phyloP scores from a whole-genome alignment of 2,329 filamentous ascomycete species.

The Colletotrichum sp. region DNA sequence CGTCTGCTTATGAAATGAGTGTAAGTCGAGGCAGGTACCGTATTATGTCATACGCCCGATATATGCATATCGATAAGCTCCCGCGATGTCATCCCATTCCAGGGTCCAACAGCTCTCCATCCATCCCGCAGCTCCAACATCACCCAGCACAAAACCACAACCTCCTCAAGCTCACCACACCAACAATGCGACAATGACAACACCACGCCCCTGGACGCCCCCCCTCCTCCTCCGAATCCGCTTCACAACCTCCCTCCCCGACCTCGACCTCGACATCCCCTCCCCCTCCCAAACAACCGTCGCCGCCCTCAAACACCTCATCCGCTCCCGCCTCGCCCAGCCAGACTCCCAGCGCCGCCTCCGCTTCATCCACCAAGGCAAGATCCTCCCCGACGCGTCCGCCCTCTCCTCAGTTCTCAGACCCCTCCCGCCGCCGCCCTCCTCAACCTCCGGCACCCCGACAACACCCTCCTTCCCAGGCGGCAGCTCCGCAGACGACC shows the following conservation, averaged over 20 bases:
- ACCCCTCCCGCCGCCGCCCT: constrained; percentile 60
- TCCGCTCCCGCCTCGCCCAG: constrained; percentile 73
- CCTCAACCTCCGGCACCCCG: constrained; percentile 51
- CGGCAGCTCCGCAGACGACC: constrained; percentile 6
- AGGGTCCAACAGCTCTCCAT: background rate
- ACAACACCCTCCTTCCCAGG: constrained; percentile 30
- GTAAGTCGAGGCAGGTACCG: background rate
- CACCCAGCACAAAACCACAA: background rate
- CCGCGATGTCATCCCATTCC: background rate
- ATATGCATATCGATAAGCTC: background rate
- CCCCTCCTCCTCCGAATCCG: constrained; percentile 82
- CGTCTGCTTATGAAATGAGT: no score
- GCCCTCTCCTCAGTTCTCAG: constrained; percentile 73
- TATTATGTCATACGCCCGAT: background rate
- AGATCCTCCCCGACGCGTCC: constrained; percentile 77
- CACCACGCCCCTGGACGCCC: constrained; percentile 25
- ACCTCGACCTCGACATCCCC: constrained; percentile 79
- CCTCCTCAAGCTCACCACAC: background rate
- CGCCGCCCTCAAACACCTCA: constrained; percentile 79
- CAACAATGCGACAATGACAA: constrained; percentile 8
- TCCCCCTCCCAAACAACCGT: constrained; percentile 73
- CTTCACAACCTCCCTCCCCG: constrained; percentile 85
- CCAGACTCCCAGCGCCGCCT: constrained; percentile 72
- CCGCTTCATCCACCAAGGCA: constrained; percentile 88
- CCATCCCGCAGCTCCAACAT: background rate